phyloP scores from a whole-genome alignment of 306 rosid genomes.

The Glycine soja region DNA sequence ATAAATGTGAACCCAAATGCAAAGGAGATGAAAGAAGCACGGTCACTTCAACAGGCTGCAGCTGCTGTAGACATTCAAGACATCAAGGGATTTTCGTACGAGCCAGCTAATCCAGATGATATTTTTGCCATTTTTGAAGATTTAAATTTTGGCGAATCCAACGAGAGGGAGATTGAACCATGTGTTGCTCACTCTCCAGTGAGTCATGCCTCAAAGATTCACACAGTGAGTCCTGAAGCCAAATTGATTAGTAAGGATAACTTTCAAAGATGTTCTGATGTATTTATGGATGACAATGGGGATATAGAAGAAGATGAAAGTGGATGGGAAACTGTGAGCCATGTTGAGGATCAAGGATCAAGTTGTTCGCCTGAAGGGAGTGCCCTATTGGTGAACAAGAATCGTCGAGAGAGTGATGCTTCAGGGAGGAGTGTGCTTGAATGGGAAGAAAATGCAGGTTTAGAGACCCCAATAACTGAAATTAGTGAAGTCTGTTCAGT shows the following conservation, averaged over 20 bases:
- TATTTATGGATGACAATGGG: constrained; percentile 60
- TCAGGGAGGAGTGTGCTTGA: constrained; percentile 71
- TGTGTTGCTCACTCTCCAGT: constrained; percentile 72
- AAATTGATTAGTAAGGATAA: constrained; percentile 52
- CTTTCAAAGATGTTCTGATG: constrained; percentile 58
- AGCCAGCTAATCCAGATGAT: constrained; percentile 78
- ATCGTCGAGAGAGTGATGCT: constrained; percentile 61
- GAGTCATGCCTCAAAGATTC: constrained; percentile 75
- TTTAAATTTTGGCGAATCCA: constrained; percentile 65
- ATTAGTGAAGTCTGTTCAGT: constrained; percentile 74
- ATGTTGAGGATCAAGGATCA: constrained; percentile 88
- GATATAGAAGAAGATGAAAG: constrained; percentile 90
- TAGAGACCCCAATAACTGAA: constrained; percentile 74
- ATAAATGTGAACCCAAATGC: constrained; percentile 58
- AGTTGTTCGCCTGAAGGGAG: constrained; percentile 83
- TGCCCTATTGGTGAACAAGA: constrained; percentile 65
- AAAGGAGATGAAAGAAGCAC: constrained; percentile 76
- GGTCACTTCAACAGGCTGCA: constrained; percentile 62
- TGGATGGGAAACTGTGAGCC: constrained; percentile 99
- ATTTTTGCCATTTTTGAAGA: constrained; percentile 77
- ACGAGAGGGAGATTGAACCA: constrained; percentile 76
- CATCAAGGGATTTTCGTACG: constrained; percentile 72
- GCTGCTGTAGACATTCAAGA: constrained; percentile 73
- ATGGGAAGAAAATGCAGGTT: constrained; percentile 73
- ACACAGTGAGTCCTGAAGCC: constrained; percentile 71